Percentiles rank a stretch among this genome's conserved stretches.
Evolutionary conservation across 2,329 filamentous ascomycete genomes (phyloP).

Genomic region (Ascochyta rabiei): DNA sequence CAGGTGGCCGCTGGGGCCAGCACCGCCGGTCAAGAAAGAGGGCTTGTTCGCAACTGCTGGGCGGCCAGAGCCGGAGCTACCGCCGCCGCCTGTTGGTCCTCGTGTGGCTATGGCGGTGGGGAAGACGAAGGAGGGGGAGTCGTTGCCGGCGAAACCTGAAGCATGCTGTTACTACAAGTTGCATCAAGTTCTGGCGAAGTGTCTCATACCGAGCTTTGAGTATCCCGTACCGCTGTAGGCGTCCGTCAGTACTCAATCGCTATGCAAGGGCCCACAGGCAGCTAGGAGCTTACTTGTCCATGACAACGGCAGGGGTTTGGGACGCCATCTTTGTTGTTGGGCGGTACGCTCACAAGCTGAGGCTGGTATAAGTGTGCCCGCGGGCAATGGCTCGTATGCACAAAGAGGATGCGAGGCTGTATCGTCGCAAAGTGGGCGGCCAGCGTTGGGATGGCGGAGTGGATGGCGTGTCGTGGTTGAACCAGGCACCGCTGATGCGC

Average conservation of each 20-base stretch:
- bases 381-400: conserved; percentile 24
- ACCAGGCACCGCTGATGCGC: conserved; percentile 24
- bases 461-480: conserved; percentile 32
- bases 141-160: conserved; percentile 95
- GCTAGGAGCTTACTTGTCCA: conserved; percentile 90
- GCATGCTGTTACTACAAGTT: conserved; percentile 44
- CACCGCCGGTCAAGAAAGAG: conserved; percentile 89
- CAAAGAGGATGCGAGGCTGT: conserved; percentile 30
- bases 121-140: conserved; percentile 98
- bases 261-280: conserved; percentile 35
- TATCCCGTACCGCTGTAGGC: conserved; percentile 91
- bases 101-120: conserved; percentile 98
- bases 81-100: conserved; percentile 70
- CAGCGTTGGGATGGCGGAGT: conserved; percentile 40
- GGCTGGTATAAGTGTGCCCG: conserved; percentile 31
- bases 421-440: conserved; percentile 10
- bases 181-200: neutral
- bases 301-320: conserved; percentile 99
- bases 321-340: conserved; percentile 74
- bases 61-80: conserved; percentile 82
- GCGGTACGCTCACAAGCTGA: conserved; percentile 30
- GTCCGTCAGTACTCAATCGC: conserved; percentile 44
- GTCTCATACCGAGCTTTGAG: conserved; percentile 87
- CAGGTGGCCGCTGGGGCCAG: conserved; percentile 80
- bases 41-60: conserved; percentile 94